Conservation (phyloP, 2,329 filamentous ascomycete genomes). For the Ophiocordyceps unilateralis region DNA sequence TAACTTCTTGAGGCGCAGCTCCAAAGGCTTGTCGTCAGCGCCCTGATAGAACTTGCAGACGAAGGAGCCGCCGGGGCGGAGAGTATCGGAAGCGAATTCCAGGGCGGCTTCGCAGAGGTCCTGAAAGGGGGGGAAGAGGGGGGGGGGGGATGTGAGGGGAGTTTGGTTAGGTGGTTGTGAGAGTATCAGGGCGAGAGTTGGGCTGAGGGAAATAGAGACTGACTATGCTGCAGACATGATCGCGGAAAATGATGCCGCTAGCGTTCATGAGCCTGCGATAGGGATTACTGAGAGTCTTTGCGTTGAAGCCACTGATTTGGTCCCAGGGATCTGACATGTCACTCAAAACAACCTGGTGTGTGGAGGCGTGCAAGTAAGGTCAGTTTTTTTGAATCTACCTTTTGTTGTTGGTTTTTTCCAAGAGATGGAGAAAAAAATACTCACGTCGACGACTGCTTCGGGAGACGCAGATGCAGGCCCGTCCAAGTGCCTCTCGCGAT, state of each 20-base stretch:
- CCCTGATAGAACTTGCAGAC: slow-evolving; percentile 98
- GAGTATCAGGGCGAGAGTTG: not conserved
- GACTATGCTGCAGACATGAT: slow-evolving; percentile 95
- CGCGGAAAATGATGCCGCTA: slow-evolving; percentile 68
- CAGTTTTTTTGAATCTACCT: not conserved
- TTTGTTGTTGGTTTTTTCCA: not conserved
- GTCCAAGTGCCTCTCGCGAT: slow-evolving; percentile 35
- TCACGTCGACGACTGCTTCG: slow-evolving; percentile 46
- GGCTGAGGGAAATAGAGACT: not conserved
- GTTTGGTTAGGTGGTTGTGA: not conserved
- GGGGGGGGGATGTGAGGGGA: not conserved
- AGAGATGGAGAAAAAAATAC: slow-evolving; percentile 7
- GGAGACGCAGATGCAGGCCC: not conserved
- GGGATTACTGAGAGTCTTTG: slow-evolving; percentile 85
- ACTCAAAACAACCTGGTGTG: slow-evolving; percentile 67
- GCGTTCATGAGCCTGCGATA: slow-evolving; percentile 99
- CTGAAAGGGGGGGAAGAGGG: slow-evolving; percentile 24
- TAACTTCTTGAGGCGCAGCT: slow-evolving; percentile 54
- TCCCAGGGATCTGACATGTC: slow-evolving; percentile 99
- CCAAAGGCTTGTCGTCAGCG: slow-evolving; percentile 63
- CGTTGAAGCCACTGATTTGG: slow-evolving; percentile 60
- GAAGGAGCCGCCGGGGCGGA: slow-evolving; percentile 72
- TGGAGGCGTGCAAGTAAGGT: not conserved
- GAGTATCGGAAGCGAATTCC: slow-evolving; percentile 67
- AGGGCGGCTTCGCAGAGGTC: slow-evolving; percentile 80